Evolutionary conservation across 352 stramenopile species (phyloP), one percentile per base, ranked within the genome.

Genomic region (Pythium insidiosum): DNA sequence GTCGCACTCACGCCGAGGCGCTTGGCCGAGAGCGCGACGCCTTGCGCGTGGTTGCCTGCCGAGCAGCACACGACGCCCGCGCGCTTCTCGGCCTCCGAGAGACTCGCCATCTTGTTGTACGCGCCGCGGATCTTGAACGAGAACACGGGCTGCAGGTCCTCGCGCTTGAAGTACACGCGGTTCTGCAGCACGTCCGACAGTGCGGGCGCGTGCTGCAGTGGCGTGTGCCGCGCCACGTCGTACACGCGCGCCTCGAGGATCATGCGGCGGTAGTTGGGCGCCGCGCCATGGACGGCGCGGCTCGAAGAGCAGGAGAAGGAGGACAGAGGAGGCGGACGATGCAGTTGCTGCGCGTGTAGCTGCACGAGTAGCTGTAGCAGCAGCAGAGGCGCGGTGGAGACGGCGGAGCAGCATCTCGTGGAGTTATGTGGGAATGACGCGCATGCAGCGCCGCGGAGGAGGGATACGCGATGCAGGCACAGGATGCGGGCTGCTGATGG

Each of bases 91-190:
- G 69, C 62, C 13, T 50, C 42, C 5, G 84, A 69, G 11, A 98
- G 61, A 57, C 80, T 90, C 13, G 87, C 87, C 84, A 99, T 98
- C 71, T 98, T 98, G 79, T 99, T 99, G 85, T 98, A 99, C 1
- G 95, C 95, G 43, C 96, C 96, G 38, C 95, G 88, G 55, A 99
- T 95, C 79, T 99, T 99, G 79, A 99, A 99, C 45, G 90, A 98
- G 63, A 98, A 98, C 22, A 99, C 95, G 30, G 95, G 95, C 71
- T 99, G 95, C 42, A 95, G 75, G 68, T 99, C 96, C 70, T 99
- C 95, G 44, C 95, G 73, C 84, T 99, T 98, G 25, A 98, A 79
- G 51, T 73, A 62, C 30, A 95, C 73, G 47, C 66, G 71, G 59
- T 94, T 91, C 58, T 87, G 66, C 22, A 93, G 63, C 41, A 58